phyloP scores from a whole-genome alignment of 805 yeast species.

The Candida sphagnicola region DNA sequence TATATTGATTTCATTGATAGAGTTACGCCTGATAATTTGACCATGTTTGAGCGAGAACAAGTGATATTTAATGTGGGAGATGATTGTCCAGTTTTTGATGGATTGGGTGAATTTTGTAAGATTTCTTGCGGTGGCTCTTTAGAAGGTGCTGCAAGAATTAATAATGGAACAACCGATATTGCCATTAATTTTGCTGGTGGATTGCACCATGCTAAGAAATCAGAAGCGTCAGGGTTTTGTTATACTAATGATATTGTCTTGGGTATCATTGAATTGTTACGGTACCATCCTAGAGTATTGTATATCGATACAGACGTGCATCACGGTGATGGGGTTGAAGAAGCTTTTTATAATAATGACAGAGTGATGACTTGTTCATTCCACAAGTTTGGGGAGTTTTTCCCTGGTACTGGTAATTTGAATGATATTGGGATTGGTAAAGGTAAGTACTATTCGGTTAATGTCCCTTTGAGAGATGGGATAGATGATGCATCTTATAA shows the following conservation, averaged over 20 bases:
- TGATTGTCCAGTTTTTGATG: conserved; percentile 94
- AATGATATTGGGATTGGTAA: conserved; percentile 88
- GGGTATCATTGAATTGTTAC: conserved; percentile 76
- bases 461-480: conserved; percentile 93
- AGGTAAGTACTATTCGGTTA: conserved; percentile 85
- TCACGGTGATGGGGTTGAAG: conserved; percentile 99
- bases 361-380: conserved; percentile 95
- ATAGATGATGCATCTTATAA: conserved; percentile 88
- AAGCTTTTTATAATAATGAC: conserved; percentile 92
- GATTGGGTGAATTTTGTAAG: conserved; percentile 86
- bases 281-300: conserved; percentile 88
- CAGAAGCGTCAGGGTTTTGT: conserved; percentile 94
- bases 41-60: conserved; percentile 81
- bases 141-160: conserved; percentile 90
- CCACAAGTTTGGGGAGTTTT: conserved; percentile 94
- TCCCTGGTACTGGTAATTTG: conserved; percentile 95
- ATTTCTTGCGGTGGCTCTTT: conserved; percentile 92
- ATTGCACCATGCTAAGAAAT: conserved; percentile 94
- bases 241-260: conserved; percentile 92
- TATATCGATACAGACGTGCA: conserved; percentile 95
- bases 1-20: conserved; percentile 88
- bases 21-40: conserved; percentile 90
- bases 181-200: conserved; percentile 98
- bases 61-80: conserved; percentile 94
- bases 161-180: conserved; percentile 84